Percentiles rank a stretch among this genome's conserved stretches.
These are phyloP conservation scores for Ceriops tagal DNA, from an alignment of 345 rosid species.

Conservation along the genomic window DNA sequence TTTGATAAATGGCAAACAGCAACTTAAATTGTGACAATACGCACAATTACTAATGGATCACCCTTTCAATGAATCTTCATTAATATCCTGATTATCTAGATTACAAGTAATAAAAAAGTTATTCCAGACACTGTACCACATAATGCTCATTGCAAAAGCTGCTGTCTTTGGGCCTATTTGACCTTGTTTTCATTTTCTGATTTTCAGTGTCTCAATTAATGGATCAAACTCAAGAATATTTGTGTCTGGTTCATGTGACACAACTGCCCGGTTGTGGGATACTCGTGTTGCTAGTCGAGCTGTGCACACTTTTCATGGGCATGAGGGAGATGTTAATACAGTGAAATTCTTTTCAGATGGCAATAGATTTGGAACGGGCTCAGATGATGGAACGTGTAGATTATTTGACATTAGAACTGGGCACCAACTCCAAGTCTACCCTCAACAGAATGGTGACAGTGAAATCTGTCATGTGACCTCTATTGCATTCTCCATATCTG, in stretches of 20 bases:
- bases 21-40: too few species aligned
- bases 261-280: slow-evolving; percentile 90
- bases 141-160: not conserved
- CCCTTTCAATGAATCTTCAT: too few species aligned
- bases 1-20: not conserved
- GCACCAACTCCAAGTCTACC: slow-evolving; percentile 79
- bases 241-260: slow-evolving; percentile 92
- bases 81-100: too few species aligned
- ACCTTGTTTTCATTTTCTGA: not conserved
- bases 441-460: slow-evolving; percentile 46
- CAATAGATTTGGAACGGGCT: slow-evolving; percentile 93
- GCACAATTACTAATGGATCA: too few species aligned
- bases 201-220: slow-evolving; percentile 71
- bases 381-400: slow-evolving; percentile 94
- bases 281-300: slow-evolving; percentile 97
- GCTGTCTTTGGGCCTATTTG: not conserved
- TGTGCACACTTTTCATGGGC: slow-evolving; percentile 83
- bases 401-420: slow-evolving; percentile 91
- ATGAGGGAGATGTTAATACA: slow-evolving; percentile 80
- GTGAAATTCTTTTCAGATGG: slow-evolving; percentile 98
- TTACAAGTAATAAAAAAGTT: not conserved
- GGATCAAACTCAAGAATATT: slow-evolving; percentile 68
- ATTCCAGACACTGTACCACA: not conserved
- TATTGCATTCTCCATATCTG: slow-evolving; percentile 86
- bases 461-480: slow-evolving; percentile 71